A percentile compares a stretch with the other conserved stretches of the same genome.
These are phyloP conservation scores for Phytophthora pisi DNA, from an alignment of 352 stramenopile genomes.

Conservation along the genomic window DNA sequence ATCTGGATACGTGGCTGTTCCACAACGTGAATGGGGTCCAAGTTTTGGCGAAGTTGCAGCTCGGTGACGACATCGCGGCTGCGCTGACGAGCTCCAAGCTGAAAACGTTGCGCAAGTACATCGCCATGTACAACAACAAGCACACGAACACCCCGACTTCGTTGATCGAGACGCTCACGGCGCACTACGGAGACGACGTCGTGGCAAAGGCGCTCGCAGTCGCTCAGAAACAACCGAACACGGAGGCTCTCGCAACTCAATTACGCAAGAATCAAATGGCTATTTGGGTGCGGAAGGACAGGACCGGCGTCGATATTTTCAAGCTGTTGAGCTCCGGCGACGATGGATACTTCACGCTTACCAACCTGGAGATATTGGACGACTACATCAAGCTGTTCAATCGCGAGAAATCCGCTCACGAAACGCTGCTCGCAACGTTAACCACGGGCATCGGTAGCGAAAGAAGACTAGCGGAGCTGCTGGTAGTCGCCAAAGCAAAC, in stretches of 20 bases:
- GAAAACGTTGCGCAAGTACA: not conserved
- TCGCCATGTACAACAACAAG: not conserved
- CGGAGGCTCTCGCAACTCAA: not conserved
- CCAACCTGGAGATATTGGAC: not conserved
- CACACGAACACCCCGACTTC: not conserved
- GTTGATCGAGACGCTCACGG: not conserved
- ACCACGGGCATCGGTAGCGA: not conserved
- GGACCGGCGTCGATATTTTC: conserved; percentile 3
- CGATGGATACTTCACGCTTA: not conserved
- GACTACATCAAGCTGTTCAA: not conserved
- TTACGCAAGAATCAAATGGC: not conserved
- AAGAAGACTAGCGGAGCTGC: not conserved
- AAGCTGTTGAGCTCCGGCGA: not conserved
- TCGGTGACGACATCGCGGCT: not conserved
- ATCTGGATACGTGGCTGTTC: not conserved
- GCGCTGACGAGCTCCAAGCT: not conserved
- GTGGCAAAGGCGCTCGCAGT: not conserved
- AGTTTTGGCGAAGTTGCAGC: not conserved
- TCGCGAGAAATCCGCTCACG: not conserved
- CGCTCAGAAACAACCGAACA: not conserved
- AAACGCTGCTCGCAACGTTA: not conserved
- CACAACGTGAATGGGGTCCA: not conserved
- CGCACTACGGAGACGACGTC: not conserved
- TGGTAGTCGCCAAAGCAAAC: not conserved
- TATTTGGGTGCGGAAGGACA: not conserved